Evolutionary conservation across 139 green algal species (phyloP).

Genomic region (Deuterostichococcus epilithicus): DNA sequence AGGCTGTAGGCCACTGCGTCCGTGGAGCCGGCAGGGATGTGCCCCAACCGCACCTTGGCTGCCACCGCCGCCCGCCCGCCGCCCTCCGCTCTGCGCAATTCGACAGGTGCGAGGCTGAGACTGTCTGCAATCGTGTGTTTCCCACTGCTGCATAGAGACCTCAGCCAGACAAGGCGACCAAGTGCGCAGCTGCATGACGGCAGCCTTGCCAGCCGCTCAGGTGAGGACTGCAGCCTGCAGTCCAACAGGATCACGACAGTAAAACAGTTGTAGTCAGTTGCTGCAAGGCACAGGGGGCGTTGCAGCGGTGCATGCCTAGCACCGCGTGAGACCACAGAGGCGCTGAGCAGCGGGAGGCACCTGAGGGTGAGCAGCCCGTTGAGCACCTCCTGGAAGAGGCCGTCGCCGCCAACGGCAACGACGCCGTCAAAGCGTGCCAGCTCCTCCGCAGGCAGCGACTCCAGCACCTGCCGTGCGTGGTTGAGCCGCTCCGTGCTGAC

Average conservation of each 20-base stretch:
- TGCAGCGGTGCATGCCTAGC: too few relatives aligned
- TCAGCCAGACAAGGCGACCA: too few relatives aligned
- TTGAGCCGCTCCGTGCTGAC: conserved; percentile 51
- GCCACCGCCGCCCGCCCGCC: conserved; percentile 18
- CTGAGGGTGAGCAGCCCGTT: conserved; percentile 63
- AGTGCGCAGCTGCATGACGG: too few relatives aligned
- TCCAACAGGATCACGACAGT: too few relatives aligned
- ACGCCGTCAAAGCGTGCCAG: conserved; percentile 58
- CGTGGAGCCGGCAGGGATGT: conserved; percentile 80
- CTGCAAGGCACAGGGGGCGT: too few relatives aligned
- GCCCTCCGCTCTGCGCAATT: not conserved
- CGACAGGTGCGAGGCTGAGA: too few relatives aligned
- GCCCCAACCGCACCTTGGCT: conserved; percentile 59
- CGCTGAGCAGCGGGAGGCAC: not conserved
- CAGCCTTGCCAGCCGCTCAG: too few relatives aligned
- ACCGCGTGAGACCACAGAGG: not conserved
- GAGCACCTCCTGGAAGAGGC: conserved; percentile 87
- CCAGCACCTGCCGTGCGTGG: conserved; percentile 52
- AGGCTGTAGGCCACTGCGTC: conserved; percentile 82
- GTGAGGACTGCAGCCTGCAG: too few relatives aligned
- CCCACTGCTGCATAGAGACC: too few relatives aligned
- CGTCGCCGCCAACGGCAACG: conserved; percentile 75
- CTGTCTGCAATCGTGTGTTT: too few relatives aligned
- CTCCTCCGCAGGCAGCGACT: conserved; percentile 44
- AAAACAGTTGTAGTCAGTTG: too few relatives aligned